Conservation (phyloP, 768 basidiomycete species). For the Suillus weaverae region DNA sequence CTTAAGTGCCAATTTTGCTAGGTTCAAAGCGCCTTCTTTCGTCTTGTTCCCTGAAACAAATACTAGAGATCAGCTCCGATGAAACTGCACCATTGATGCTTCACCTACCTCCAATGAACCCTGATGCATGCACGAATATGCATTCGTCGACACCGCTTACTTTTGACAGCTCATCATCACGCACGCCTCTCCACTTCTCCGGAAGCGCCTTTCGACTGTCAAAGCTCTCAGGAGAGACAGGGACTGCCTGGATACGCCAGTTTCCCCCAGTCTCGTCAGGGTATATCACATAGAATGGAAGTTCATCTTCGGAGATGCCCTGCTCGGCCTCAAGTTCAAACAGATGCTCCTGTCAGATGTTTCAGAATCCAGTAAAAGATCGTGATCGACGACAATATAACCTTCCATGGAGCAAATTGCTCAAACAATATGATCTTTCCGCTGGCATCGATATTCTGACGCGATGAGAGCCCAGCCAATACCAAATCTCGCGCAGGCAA, state of each 20-base stretch:
- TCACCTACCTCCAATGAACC: constrained; percentile 88
- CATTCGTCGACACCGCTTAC: constrained; percentile 77
- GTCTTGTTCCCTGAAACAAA: constrained; percentile 74
- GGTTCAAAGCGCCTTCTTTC: constrained; percentile 79
- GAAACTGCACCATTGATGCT: constrained; percentile 8
- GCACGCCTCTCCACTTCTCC: constrained; percentile 88
- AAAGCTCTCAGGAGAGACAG: constrained; percentile 79
- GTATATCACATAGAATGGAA: constrained; percentile 85
- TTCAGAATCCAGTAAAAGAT: background rate
- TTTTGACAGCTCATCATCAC: constrained; percentile 79
- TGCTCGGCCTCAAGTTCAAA: constrained; percentile 78
- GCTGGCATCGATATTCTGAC: constrained; percentile 59
- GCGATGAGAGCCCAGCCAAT: constrained; percentile 53
- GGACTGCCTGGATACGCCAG: constrained; percentile 95
- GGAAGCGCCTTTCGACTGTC: constrained; percentile 90
- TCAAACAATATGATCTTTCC: constrained; percentile 83
- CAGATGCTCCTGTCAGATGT: constrained; percentile 71
- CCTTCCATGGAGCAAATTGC: constrained; percentile 88
- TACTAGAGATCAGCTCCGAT: background rate
- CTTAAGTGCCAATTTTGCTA: constrained; percentile 69
- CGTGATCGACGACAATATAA: constrained; percentile 25
- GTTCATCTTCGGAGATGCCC: constrained; percentile 41
- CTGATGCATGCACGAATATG: constrained; percentile 93
- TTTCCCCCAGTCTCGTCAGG: constrained; percentile 73
- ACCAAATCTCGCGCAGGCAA: constrained; percentile 88